Evolutionary conservation across 2,329 filamentous ascomycete species (phyloP).

Genomic region (Penicillium sp.): DNA sequence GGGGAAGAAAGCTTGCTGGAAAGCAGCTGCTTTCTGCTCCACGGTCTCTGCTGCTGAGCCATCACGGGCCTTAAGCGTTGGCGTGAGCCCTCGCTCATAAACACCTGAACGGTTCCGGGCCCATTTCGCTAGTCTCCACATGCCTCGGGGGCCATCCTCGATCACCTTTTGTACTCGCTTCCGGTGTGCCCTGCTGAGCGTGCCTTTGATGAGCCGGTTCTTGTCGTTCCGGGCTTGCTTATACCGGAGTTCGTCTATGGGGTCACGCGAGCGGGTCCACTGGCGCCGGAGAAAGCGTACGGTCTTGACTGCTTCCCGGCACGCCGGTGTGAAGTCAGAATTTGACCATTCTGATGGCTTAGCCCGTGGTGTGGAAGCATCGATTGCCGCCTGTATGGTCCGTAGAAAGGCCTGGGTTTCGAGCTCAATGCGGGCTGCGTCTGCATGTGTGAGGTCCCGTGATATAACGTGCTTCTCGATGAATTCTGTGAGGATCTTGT

Average conservation of each 20-base stretch:
- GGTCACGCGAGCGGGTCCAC: background rate
- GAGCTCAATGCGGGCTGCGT: background rate
- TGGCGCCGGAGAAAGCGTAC: fast-evolving
- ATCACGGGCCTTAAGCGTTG: background rate
- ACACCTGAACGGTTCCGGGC: background rate
- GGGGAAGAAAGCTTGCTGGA: background rate
- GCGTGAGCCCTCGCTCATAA: background rate
- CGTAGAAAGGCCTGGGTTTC: background rate
- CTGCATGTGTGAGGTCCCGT: too few relatives aligned
- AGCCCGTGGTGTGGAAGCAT: background rate
- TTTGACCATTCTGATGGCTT: background rate
- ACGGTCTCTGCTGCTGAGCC: background rate
- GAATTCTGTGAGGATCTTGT: too few relatives aligned
- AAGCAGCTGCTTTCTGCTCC: background rate
- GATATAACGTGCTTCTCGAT: too few relatives aligned
- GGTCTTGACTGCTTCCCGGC: background rate
- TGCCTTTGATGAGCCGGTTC: background rate
- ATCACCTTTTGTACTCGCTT: background rate
- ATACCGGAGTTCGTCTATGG: background rate
- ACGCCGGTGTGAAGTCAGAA: background rate
- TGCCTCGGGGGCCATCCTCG: background rate
- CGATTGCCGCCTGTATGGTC: background rate
- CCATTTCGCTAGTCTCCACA: background rate
- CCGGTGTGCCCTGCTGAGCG: background rate
- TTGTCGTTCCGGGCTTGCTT: background rate